phyloP scores from a whole-genome alignment of 1,284 basidiomycete species.

The Austroboletus niveus region DNA sequence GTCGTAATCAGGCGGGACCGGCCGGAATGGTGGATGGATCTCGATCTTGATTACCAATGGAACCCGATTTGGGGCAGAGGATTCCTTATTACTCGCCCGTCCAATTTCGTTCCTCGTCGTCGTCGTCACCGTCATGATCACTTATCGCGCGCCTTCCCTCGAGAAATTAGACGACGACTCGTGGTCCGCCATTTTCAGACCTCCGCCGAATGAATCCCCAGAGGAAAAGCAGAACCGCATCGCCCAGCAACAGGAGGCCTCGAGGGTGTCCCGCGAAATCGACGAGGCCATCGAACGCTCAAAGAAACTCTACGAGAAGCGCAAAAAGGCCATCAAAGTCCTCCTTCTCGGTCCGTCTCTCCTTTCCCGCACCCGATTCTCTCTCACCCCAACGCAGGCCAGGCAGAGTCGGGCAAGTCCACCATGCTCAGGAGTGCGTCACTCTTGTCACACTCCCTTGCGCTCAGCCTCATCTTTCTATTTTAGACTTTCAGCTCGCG shows the following conservation, averaged over 20 bases:
- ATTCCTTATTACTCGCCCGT: not conserved
- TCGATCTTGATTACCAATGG: not conserved
- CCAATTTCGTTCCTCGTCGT: not conserved
- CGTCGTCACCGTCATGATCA: constrained; percentile 1
- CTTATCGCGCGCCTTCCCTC: not conserved
- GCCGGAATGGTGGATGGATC: not conserved
- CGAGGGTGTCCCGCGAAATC: constrained; percentile 49
- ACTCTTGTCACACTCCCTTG: not conserved
- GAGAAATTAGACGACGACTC: constrained; percentile 11
- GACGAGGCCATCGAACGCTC: constrained; percentile 53
- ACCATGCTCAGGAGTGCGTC: constrained; percentile 61
- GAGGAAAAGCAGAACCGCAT: constrained; percentile 44
- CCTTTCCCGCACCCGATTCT: not conserved
- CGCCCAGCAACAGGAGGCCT: constrained; percentile 43
- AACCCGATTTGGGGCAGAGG: not conserved
- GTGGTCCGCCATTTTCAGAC: constrained; percentile 27
- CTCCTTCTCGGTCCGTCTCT: constrained; percentile 54
- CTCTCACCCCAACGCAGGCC: constrained; percentile 39
- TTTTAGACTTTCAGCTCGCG: constrained; percentile 61
- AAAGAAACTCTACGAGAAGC: constrained; percentile 50
- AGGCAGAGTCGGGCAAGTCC: constrained; percentile 70
- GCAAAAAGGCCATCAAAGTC: constrained; percentile 59
- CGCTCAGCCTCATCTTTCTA: not conserved
- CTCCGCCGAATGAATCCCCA: constrained; percentile 43
- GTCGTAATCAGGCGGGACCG: no score